Evolutionary conservation across 2,329 filamentous ascomycete genomes (phyloP).

Genomic region (Leptographium wingfieldii): DNA sequence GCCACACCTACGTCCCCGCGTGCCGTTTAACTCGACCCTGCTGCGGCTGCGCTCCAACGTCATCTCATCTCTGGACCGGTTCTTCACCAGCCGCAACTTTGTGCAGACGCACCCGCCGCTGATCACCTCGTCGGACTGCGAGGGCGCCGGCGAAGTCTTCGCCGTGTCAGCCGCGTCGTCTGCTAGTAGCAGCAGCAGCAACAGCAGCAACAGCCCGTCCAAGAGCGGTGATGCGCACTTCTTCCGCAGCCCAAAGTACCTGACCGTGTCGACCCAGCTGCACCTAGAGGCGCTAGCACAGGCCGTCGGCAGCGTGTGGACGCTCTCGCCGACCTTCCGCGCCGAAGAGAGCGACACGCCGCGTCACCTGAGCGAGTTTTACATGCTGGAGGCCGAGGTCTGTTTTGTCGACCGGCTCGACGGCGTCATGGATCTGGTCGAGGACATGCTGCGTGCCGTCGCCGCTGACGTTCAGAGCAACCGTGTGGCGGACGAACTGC

Average conservation of each 20-base stretch:
- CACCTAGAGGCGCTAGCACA: slow-evolving; percentile 89
- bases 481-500: slow-evolving; percentile 32
- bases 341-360: slow-evolving; percentile 90
- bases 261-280: slow-evolving; percentile 89
- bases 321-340: slow-evolving; percentile 83
- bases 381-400: slow-evolving; percentile 93
- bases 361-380: slow-evolving; percentile 91
- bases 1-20: slow-evolving; percentile 74
- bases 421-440: slow-evolving; percentile 65
- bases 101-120: slow-evolving; percentile 84
- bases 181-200: not conserved
- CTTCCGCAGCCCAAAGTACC: slow-evolving; percentile 79
- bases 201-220: not conserved
- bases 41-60: slow-evolving; percentile 73
- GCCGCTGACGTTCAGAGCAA: slow-evolving; percentile 26
- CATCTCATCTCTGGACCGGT: slow-evolving; percentile 58
- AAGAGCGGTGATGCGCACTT: slow-evolving; percentile 33
- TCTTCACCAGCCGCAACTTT: slow-evolving; percentile 60
- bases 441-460: slow-evolving; percentile 57
- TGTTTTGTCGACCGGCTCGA: slow-evolving; percentile 61
- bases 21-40: slow-evolving; percentile 67
- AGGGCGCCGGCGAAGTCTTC: slow-evolving; percentile 93
- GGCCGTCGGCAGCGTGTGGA: slow-evolving; percentile 83
- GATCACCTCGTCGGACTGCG: slow-evolving; percentile 93
- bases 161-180: slow-evolving; percentile 35